Evolutionary conservation across 257 asterid genomes (phyloP).

Genomic region (Cruciata laevipes): DNA sequence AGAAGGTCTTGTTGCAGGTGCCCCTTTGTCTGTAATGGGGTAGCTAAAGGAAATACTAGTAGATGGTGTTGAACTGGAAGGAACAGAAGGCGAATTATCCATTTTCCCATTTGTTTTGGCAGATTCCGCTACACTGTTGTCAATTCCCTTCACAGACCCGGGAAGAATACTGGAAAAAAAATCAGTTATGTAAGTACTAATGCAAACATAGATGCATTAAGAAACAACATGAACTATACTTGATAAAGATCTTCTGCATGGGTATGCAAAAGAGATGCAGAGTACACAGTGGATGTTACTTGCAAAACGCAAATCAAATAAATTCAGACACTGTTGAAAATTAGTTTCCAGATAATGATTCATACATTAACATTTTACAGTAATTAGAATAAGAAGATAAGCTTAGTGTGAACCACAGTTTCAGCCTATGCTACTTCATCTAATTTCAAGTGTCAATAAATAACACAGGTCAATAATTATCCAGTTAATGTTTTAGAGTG

Average conservation of each 20-base stretch:
- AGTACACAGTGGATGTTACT: not conserved
- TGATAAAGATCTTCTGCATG: too few relatives aligned
- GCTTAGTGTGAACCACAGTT: not conserved
- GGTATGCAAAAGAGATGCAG: not conserved
- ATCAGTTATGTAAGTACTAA: slow-evolving; percentile 23
- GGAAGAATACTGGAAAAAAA: slow-evolving; percentile 17
- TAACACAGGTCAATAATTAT: not conserved
- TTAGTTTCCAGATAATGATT: too few relatives aligned
- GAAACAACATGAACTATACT: too few relatives aligned
- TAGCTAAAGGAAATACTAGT: slow-evolving; percentile 6
- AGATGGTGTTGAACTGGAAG: slow-evolving; percentile 18
- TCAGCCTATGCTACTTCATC: not conserved
- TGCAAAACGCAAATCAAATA: not conserved
- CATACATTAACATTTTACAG: too few relatives aligned
- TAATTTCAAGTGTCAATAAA: not conserved
- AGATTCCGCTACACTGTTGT: slow-evolving; percentile 22
- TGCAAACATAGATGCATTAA: slow-evolving; percentile 18
- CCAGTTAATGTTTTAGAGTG: not conserved
- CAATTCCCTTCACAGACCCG: slow-evolving; percentile 25
- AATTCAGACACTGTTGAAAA: too few relatives aligned
- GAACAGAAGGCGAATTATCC: slow-evolving; percentile 21
- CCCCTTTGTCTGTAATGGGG: slow-evolving; percentile 25
- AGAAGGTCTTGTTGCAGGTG: slow-evolving; percentile 22
- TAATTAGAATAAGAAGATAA: too few relatives aligned
- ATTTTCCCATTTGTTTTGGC: slow-evolving; percentile 36